Evolutionary conservation across 805 yeast genomes (phyloP).

Genomic region (Spathaspora girioi): DNA sequence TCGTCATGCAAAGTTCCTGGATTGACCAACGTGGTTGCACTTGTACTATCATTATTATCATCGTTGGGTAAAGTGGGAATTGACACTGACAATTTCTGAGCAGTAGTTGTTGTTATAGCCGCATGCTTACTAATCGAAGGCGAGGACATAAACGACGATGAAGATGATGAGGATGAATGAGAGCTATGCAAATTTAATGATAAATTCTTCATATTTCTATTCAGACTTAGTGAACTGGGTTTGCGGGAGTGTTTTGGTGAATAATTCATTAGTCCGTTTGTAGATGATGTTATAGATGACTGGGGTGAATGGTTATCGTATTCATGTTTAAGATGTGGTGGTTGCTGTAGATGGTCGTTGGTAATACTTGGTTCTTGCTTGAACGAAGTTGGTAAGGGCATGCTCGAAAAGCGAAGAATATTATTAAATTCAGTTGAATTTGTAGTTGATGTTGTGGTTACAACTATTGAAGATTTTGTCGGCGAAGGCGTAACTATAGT

Average conservation of each 20-base stretch:
- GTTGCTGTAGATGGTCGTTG: not conserved
- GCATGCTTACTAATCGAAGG: constrained; percentile 2
- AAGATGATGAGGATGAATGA: constrained; percentile 1
- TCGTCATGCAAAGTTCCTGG: constrained; percentile 5
- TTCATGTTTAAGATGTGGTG: not conserved
- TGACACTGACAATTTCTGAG: not conserved
- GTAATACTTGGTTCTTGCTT: not conserved
- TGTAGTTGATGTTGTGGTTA: not conserved
- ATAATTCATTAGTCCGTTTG: constrained; percentile 22
- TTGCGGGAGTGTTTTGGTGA: constrained; percentile 36
- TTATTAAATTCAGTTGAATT: not conserved
- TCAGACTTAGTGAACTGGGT: constrained; percentile 23
- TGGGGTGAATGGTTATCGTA: constrained; percentile 1
- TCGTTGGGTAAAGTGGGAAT: constrained; percentile 1
- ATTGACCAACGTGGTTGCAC: constrained; percentile 7
- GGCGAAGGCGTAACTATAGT: not conserved
- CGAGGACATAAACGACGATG: not conserved
- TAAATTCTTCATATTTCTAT: constrained; percentile 36
- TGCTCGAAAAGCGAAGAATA: not conserved
- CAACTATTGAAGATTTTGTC: not conserved
- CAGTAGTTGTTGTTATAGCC: not conserved
- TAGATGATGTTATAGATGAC: constrained; percentile 1
- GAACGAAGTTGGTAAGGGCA: not conserved
- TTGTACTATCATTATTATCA: not conserved
- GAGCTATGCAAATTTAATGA: constrained; percentile 23